Conservation (phyloP, 768 basidiomycete genomes). For the Xerocomus potaroensis region DNA sequence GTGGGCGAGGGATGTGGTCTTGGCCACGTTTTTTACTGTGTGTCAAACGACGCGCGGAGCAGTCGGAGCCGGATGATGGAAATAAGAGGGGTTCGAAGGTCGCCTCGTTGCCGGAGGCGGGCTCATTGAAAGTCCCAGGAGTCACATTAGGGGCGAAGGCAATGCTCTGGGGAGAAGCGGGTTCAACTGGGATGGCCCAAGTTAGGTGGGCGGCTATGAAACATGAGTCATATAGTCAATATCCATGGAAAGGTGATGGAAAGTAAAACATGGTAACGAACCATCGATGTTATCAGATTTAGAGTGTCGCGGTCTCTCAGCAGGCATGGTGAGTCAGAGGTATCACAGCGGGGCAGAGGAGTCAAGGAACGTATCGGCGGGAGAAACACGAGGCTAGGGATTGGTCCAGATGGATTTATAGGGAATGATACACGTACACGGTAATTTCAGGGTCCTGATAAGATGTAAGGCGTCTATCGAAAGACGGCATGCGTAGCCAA, state of each 20-base stretch:
- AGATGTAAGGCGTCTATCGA: slow-evolving; percentile 29
- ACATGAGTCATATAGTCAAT: slow-evolving; percentile 14
- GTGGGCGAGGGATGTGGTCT: slow-evolving; percentile 77
- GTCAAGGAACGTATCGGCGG: slow-evolving; percentile 22
- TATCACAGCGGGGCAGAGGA: slow-evolving; percentile 20
- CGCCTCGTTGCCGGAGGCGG: slow-evolving; percentile 35
- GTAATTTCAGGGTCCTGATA: slow-evolving; percentile 32
- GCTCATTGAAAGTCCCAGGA: slow-evolving; percentile 53
- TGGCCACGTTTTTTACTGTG: slow-evolving; percentile 70
- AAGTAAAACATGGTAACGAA: slow-evolving; percentile 17
- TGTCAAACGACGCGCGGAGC: slow-evolving; percentile 39
- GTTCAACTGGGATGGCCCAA: slow-evolving; percentile 44
- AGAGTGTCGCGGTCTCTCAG: slow-evolving; percentile 37
- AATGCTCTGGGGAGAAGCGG: slow-evolving; percentile 36
- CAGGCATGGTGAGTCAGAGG: slow-evolving; percentile 39
- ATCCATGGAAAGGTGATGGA: slow-evolving; percentile 1
- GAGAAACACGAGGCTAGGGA: slow-evolving; percentile 21
- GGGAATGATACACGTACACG: slow-evolving; percentile 30
- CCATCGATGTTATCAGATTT: slow-evolving; percentile 36
- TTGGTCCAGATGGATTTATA: slow-evolving; percentile 28
- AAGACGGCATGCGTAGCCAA: slow-evolving; percentile 28
- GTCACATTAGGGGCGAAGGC: slow-evolving; percentile 59
- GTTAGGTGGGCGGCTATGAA: slow-evolving; percentile 39
- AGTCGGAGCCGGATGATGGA: slow-evolving; percentile 41
- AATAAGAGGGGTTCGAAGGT: slow-evolving; percentile 51